Evolutionary conservation across 225 moss, liverwort and hornwort species (phyloP), one percentile per base, ranked within the genome.

Genomic region (Pleurozium schreberi): DNA sequence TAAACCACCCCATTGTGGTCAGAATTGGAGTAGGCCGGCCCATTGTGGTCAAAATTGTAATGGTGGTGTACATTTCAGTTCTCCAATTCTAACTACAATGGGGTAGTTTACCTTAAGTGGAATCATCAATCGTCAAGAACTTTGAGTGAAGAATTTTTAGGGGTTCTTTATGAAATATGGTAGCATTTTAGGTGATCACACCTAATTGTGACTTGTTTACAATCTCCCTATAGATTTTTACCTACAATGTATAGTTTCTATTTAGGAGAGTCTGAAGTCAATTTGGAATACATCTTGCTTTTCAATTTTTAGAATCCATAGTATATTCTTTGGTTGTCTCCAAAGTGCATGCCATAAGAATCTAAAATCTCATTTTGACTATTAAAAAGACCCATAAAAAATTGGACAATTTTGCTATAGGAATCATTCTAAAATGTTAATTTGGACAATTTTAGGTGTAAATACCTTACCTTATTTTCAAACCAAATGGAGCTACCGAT

Each of bases 121-220:
- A n/a, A n/a, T n/a, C n/a, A n/a, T n/a, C n/a, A n/a, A n/a, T n/a
- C n/a, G n/a, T n/a, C n/a, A n/a, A n/a, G n/a, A n/a, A n/a, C n/a
- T n/a, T n/a, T n/a, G n/a, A n/a, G n/a, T n/a, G n/a, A n/a, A n/a
- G 49, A 70, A 42, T 42, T 40, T 42, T 0, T 40, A 14, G 40
- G 40, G 2, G 4, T 4, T 23, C 1, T 3, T 5, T 70, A 40
- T 70, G 8, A 40, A 69, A 69, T 0, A 0, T 17, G 2, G 1
- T 11, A 47, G 6, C 18, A 47, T 47, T 74, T 38, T 36, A 23
- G 3, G 4, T 6, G 6, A 77, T 40, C 3, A 28, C 16, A 27
- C 3, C 3, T 28, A 10, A 10, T 71, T 17, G 3, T 10, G 16
- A 28, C 10, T 0, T 6, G 0, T 28, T 71, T 28, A 45, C 2